Evolutionary conservation across 2,329 filamentous ascomycete species (phyloP).

Genomic region (Lachnellula hyalina): DNA sequence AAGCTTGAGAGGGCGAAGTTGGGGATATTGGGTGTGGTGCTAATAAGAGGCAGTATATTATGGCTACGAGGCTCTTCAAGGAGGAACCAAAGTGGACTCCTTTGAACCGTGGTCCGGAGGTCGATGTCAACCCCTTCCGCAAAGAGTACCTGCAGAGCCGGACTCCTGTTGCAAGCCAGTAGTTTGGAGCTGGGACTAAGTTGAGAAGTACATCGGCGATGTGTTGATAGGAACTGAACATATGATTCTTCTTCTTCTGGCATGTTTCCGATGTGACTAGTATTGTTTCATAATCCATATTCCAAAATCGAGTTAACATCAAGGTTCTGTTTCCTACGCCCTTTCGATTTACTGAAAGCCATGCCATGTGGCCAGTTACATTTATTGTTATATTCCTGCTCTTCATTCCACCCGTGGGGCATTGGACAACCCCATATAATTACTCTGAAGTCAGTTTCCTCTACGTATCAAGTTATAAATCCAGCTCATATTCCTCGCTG

Average conservation of each 20-base stretch:
- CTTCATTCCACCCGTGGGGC: background rate
- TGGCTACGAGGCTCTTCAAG: conserved; percentile 95
- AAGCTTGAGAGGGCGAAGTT: background rate
- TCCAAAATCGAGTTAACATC: too few relatives aligned
- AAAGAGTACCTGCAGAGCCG: conserved; percentile 61
- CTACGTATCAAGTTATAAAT: background rate
- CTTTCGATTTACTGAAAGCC: too few relatives aligned
- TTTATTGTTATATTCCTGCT: too few relatives aligned
- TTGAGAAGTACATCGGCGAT: background rate
- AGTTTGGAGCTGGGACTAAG: background rate
- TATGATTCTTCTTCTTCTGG: background rate
- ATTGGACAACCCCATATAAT: background rate
- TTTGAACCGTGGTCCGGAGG: conserved; percentile 70
- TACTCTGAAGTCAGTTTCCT: background rate
- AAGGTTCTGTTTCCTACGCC: too few relatives aligned
- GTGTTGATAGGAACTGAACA: background rate
- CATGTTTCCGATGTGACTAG: background rate
- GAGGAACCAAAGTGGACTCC: conserved; percentile 99
- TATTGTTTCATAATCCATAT: too few relatives aligned
- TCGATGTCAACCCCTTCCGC: conserved; percentile 74
- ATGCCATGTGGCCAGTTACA: too few relatives aligned
- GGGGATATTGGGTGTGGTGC: background rate
- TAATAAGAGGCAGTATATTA: conserved; percentile 64
- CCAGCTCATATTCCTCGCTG: background rate
- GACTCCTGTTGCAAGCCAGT: conserved; percentile 11